Evolutionary conservation across 495 filamentous ascomycete genomes (phyloP), one percentile per base, ranked within the genome.

Genomic region (Tuber magnatum): DNA sequence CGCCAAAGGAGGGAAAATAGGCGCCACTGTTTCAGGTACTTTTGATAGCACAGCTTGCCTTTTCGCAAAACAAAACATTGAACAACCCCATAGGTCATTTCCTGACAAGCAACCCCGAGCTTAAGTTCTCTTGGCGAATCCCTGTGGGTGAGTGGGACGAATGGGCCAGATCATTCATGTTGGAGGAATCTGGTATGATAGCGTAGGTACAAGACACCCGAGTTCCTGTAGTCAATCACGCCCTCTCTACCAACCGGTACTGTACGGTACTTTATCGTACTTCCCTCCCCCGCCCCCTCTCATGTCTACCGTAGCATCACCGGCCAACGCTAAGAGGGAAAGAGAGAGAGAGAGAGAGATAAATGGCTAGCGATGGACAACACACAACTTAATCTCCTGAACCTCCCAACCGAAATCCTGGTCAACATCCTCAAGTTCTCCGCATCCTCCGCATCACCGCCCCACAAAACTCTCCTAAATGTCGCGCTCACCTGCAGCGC

Each of bases 381-480:
- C 61, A 48, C 77, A 51, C 77, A 46, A 7, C 72, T 40, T 7
- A 40, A 40, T 3, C 39, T 82, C 51, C 77, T 82, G 68, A 39
- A 68, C 12, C 80, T 82, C 68, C 80, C 80, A n/a, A 77, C 77
- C 12, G 80, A 82, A 69, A 82, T 82, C 68, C 74, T 82, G 28
- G 68, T 80, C 69, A 74, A 74, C 43, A 82, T 82, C 61, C 77
- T 82, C 42, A 82, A 82, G 65, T 82, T 77, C 46, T 71, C 77
- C 22, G 56, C 73, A 16, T 80, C 78, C 14, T 68, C 48, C 39
- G 35, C 35, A n/a, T 71, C 77, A 8, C 73, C 39, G 39, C 70
- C 79, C 16, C 68, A 80, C 51, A 65, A 41, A 73, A 77, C 76
- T 61, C 77, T 82, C 14, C 73, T 82, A 51, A 80, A 80, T 65